Conservation (phyloP, 192 early-diverging fungal genomes). For the Obelidium mucronatum region DNA sequence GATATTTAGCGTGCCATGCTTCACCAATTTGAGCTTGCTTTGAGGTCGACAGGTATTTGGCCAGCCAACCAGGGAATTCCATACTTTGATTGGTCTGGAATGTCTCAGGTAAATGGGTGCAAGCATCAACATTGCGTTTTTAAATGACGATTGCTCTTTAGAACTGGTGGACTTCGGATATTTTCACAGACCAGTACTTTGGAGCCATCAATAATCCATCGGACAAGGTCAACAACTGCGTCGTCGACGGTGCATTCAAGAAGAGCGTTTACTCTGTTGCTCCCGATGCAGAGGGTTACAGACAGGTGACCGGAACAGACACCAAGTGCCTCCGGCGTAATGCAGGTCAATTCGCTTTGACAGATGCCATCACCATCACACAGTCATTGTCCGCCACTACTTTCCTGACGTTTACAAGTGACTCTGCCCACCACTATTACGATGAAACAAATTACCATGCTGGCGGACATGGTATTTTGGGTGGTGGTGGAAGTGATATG, state of each 20-base stretch:
- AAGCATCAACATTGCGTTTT: background rate
- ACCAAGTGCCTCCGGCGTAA: background rate
- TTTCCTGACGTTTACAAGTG: constrained; percentile 1
- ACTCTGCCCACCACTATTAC: background rate
- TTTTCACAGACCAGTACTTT: background rate
- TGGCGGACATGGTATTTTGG: background rate
- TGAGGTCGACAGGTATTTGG: background rate
- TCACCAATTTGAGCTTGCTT: background rate
- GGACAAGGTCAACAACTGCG: constrained; percentile 5
- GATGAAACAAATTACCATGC: constrained; percentile 13
- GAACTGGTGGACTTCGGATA: constrained; percentile 13
- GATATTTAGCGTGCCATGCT: constrained; percentile 20
- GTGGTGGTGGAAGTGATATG: background rate
- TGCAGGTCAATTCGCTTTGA: background rate
- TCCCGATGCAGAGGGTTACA: background rate
- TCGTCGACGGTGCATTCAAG: background rate
- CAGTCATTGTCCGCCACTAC: background rate
- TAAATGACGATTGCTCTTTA: background rate
- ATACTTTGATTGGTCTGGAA: constrained; percentile 17
- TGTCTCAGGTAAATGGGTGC: background rate
- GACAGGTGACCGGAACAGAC: background rate
- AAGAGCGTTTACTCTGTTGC: constrained; percentile 1
- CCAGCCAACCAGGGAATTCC: constrained; percentile 4
- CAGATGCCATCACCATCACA: background rate
- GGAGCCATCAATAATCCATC: background rate